Conservation (phyloP, 2,329 filamentous ascomycete genomes). For the Sarocladium strictum region DNA sequence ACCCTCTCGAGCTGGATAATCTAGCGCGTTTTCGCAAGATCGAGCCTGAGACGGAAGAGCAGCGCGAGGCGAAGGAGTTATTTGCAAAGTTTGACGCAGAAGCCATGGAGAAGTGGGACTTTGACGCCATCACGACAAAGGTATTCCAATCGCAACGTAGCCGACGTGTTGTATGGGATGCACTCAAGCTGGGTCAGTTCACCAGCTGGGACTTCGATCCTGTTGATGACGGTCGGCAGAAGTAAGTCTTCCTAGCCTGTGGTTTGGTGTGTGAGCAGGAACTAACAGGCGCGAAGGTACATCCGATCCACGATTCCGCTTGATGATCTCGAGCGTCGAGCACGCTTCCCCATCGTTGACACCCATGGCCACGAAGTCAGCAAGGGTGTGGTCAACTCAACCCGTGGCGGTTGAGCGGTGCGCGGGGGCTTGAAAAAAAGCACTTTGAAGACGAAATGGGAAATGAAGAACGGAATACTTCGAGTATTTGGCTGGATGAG, state of each 20-base stretch:
- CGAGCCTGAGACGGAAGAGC: slow-evolving; percentile 32
- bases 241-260: slow-evolving; percentile 36
- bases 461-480: background rate
- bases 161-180: slow-evolving; percentile 71
- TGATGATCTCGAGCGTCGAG: slow-evolving; percentile 72
- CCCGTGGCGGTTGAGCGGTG: slow-evolving; percentile 18
- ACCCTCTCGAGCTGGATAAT: slow-evolving; percentile 74
- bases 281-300: slow-evolving; percentile 51
- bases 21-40: slow-evolving; percentile 46
- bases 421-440: background rate
- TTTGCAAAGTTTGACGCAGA: slow-evolving; percentile 68
- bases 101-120: slow-evolving; percentile 72
- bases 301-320: slow-evolving; percentile 79
- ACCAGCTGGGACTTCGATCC: slow-evolving; percentile 86
- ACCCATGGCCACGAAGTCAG: slow-evolving; percentile 43
- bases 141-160: slow-evolving; percentile 74
- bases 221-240: slow-evolving; percentile 59
- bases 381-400: slow-evolving; percentile 28
- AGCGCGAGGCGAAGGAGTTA: slow-evolving; percentile 40
- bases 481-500: background rate
- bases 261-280: slow-evolving; percentile 9
- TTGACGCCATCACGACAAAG: slow-evolving; percentile 67
- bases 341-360: slow-evolving; percentile 64
- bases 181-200: slow-evolving; percentile 68
- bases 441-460: background rate